These are phyloP conservation scores for Termitomyces sp. DNA, from an alignment of 768 basidiomycete genomes.

Conservation along the genomic window DNA sequence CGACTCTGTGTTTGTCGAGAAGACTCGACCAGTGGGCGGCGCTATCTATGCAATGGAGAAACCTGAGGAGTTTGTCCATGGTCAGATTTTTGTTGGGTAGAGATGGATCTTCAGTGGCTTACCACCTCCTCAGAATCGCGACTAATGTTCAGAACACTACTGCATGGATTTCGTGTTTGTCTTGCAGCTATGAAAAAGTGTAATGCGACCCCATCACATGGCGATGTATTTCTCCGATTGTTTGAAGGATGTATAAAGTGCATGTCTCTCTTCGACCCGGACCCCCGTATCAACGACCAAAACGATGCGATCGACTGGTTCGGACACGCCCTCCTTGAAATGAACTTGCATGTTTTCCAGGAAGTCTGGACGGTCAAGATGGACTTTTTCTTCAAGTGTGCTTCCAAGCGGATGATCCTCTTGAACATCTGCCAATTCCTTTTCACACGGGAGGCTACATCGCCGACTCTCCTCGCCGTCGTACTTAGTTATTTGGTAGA, in stretches of 20 bases:
- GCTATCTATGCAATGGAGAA: conserved; percentile 77
- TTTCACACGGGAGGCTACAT: conserved; percentile 69
- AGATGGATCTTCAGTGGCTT: conserved; percentile 1
- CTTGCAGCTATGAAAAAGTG: conserved; percentile 74
- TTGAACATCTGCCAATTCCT: conserved; percentile 83
- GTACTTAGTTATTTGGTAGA: conserved; percentile 83
- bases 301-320: conserved; percentile 86
- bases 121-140: conserved; percentile 60
- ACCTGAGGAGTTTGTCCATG: conserved; percentile 75
- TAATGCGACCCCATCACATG: conserved; percentile 76
- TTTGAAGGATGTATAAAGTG: conserved; percentile 83
- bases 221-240: conserved; percentile 79
- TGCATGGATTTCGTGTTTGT: conserved; percentile 83
- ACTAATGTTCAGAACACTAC: conserved; percentile 78
- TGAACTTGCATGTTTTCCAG: conserved; percentile 90
- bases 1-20: conserved; percentile 74
- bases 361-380: conserved; percentile 95
- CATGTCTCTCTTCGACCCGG: conserved; percentile 77
- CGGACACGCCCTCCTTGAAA: conserved; percentile 67
- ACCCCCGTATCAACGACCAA: conserved; percentile 53
- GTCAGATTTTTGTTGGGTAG: conserved; percentile 33
- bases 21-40: conserved; percentile 74
- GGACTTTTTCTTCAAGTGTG: conserved; percentile 81
- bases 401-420: conserved; percentile 70
- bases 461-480: conserved; percentile 83